phyloP scores from a whole-genome alignment of 2,329 filamentous ascomycete species.

The Lasiodiplodia gonubiensis region DNA sequence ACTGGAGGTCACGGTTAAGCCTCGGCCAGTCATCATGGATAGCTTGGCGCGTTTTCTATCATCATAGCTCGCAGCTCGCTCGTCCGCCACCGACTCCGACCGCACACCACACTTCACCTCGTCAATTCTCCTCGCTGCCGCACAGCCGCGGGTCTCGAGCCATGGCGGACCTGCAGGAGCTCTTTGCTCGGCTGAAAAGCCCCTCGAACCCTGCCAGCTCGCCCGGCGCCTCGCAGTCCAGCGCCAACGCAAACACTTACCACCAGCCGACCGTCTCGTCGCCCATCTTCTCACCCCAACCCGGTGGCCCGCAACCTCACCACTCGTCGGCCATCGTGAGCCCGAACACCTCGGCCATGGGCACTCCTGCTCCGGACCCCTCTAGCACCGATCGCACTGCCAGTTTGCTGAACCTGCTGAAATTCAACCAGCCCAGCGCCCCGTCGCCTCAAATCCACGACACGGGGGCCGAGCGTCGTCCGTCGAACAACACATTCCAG shows the following conservation, averaged over 20 bases:
- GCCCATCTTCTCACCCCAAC: slow-evolving; percentile 62
- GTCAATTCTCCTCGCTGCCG: slow-evolving; percentile 25
- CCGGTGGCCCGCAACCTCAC: slow-evolving; percentile 59
- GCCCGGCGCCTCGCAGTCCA: slow-evolving; percentile 27
- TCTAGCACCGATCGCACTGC: slow-evolving; percentile 56
- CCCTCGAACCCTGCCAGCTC: slow-evolving; percentile 32
- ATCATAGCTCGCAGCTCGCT: slow-evolving; percentile 24
- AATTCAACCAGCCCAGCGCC: slow-evolving; percentile 62
- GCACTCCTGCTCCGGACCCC: slow-evolving; percentile 49
- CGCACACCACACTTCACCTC: slow-evolving; percentile 12
- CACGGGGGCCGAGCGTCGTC: slow-evolving; percentile 38
- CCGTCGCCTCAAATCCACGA: slow-evolving; percentile 38
- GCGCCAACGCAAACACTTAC: slow-evolving; percentile 42
- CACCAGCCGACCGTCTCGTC: slow-evolving; percentile 64
- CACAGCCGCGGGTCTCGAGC: slow-evolving; percentile 19
- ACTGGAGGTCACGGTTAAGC: background rate
- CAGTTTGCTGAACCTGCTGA: slow-evolving; percentile 68
- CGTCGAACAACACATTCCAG: slow-evolving; percentile 32
- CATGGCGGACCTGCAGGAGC: slow-evolving; percentile 53
- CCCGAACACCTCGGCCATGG: slow-evolving; percentile 57
- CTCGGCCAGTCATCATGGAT: background rate
- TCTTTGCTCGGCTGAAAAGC: slow-evolving; percentile 51
- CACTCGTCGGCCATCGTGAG: slow-evolving; percentile 65
- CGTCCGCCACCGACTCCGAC: slow-evolving; percentile 20
- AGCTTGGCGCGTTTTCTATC: slow-evolving; percentile 18